Base-by-base conservation (phyloP, 345 rosid genomes). In the Gossypium ekmanianum region DNA sequence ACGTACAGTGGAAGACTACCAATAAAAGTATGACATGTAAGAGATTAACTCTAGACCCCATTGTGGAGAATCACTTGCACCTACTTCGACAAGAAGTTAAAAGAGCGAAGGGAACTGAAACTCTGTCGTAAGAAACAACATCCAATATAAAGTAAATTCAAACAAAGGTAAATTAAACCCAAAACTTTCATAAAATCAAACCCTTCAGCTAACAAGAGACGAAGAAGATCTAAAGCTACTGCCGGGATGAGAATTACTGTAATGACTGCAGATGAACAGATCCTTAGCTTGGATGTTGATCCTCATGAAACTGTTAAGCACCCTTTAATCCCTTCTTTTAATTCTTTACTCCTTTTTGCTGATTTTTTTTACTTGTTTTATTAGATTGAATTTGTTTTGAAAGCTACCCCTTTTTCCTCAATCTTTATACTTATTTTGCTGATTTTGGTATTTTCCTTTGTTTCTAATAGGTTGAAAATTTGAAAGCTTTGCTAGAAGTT, bases 401-500 rank as follows among this genome's bases (percentile, higher is more conserved):
- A 95, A 79, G 99, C 99, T 66, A 59, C 13, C 59, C 13, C 44
- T 55, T 61, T 52, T 17, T 13, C 3, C 16, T 62, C 41, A 34
- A 11, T 51, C 83, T 82, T 76, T 14, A 18, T 72, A 66, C 26
- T 59, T 75, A 0, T 22, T 55, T 70, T 29, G 18, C 12, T 78
- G 71, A 72, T 75, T 34, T 29, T 65, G 10, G 7, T 7, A 5
- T 48, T 52, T 45, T 17, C 55, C 29, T 34, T 20, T 62, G 6
- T 75, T 59, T 58, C 22, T 34, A 59, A 70, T 74, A 93, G 98
- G 96, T 95, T 77, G 99, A 95, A 75, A 95, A 93, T 79, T 91
- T 95, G 79, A 95, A 95, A 81, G 99, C 99, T 52, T 81, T 95
- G 85, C 96, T 95, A 29, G 99, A 95, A 72, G 98, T 95, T 67